Percentiles rank a stretch among this genome's conserved stretches.
Conservation (phyloP, 345 rosid species). For the Pugionium cornutum region DNA sequence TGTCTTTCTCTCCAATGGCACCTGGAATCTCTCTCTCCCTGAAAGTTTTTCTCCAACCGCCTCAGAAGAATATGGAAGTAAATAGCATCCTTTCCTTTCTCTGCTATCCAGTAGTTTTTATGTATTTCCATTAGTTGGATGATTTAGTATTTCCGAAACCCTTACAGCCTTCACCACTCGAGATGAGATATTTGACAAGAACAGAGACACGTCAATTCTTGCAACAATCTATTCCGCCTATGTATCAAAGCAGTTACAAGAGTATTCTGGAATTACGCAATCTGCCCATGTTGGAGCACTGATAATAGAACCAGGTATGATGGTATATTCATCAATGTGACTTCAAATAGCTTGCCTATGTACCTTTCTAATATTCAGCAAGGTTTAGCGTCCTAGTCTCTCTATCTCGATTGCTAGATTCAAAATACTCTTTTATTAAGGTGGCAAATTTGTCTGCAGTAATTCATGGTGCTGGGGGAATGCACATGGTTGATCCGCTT, state of each 20-base stretch:
- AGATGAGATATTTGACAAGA: conserved; percentile 62
- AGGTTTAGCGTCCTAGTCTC: conserved; percentile 2
- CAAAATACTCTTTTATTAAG: conserved; percentile 4
- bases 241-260: conserved; percentile 56
- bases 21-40: conserved; percentile 75
- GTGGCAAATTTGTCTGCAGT: conserved; percentile 47
- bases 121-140: background rate
- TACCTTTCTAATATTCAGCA: conserved; percentile 7
- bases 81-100: conserved; percentile 25
- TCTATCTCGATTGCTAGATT: conserved; percentile 16
- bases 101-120: background rate
- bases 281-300: conserved; percentile 66
- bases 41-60: conserved; percentile 43
- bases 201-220: conserved; percentile 65
- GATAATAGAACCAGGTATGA: conserved; percentile 92
- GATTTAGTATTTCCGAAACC: conserved; percentile 14
- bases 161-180: conserved; percentile 65
- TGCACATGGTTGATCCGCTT: conserved; percentile 97
- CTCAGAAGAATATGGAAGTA: conserved; percentile 47
- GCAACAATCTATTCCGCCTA: conserved; percentile 59
- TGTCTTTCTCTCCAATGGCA: conserved; percentile 55
- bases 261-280: conserved; percentile 40
- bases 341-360: background rate
- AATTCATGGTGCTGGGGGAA: conserved; percentile 94
- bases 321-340: background rate